These are phyloP conservation scores for Coccomyxa subellipsoidea DNA, from an alignment of 163 green algal species.

Conservation along the genomic window DNA sequence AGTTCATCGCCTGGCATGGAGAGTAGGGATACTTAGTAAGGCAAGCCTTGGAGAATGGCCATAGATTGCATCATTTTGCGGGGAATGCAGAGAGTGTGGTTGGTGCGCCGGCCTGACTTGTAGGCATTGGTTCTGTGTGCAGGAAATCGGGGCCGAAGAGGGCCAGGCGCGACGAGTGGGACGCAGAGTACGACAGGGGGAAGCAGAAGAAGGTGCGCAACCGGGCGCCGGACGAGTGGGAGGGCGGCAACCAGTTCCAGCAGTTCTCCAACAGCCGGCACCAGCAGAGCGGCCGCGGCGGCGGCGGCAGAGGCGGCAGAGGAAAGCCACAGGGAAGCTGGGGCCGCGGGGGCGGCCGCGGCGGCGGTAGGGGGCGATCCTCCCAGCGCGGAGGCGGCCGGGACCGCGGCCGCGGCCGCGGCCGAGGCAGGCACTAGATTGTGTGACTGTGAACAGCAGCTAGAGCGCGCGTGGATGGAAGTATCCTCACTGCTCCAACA, in stretches of 20 bases:
- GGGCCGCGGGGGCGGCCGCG: too few species aligned
- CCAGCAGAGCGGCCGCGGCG: not conserved
- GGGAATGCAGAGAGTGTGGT: not conserved
- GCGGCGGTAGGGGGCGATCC: not conserved
- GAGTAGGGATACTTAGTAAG: too few species aligned
- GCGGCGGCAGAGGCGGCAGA: too few species aligned
- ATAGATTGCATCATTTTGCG: too few species aligned
- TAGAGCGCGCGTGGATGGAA: too few species aligned
- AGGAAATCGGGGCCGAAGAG: not conserved
- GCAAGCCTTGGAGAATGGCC: too few species aligned
- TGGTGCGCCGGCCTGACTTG: not conserved
- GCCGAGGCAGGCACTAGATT: not conserved
- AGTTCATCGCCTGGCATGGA: too few species aligned
- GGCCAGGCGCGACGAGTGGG: conserved; percentile 61
- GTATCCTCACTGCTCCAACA: too few species aligned
- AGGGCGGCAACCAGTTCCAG: conserved; percentile 4
- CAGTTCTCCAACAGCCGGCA: not conserved
- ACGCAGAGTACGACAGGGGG: conserved; percentile 83
- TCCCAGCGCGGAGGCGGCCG: not conserved
- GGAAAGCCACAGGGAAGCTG: not conserved
- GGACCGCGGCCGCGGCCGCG: too few species aligned
- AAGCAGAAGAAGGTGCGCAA: conserved; percentile 77
- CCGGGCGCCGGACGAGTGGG: conserved; percentile 5
- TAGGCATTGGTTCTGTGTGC: not conserved
- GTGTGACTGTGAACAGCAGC: not conserved